Conservation (phyloP, 2,329 filamentous ascomycete species). For the Fusarium staphyleae region DNA sequence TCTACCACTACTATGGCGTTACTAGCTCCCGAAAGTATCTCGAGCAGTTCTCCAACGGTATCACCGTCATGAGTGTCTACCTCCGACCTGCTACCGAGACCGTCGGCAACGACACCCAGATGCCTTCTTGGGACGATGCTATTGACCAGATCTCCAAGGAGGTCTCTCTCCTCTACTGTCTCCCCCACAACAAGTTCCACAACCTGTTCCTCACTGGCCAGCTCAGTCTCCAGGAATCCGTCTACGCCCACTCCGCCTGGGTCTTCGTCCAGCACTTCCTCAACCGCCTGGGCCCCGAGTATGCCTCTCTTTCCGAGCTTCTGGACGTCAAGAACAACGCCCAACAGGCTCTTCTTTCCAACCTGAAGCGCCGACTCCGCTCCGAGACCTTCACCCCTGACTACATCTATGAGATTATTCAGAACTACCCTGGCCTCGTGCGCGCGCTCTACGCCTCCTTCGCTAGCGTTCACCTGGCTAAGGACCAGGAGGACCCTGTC, state of each 20-base stretch:
- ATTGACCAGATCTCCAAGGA: constrained; percentile 99
- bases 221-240: constrained; percentile 92
- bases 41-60: constrained; percentile 98
- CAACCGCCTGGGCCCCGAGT: constrained; percentile 92
- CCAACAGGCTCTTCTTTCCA: constrained; percentile 86
- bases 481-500: constrained; percentile 59
- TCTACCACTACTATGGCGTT: constrained; percentile 98
- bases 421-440: constrained; percentile 85
- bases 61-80: constrained; percentile 96
- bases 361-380: constrained; percentile 92
- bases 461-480: constrained; percentile 79
- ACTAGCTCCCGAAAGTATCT: constrained; percentile 98
- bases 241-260: constrained; percentile 97
- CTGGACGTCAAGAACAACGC: constrained; percentile 82
- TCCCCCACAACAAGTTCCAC: constrained; percentile 97
- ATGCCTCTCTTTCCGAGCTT: constrained; percentile 82
- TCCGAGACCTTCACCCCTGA: constrained; percentile 98
- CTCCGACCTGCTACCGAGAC: constrained; percentile 73
- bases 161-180: constrained; percentile 94
- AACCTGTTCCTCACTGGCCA: constrained; percentile 83
- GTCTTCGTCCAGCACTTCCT: constrained; percentile 98
- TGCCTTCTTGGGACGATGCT: constrained; percentile 87
- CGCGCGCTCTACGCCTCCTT: constrained; percentile 90
- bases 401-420: constrained; percentile 97
- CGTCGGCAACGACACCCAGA: constrained; percentile 52